phyloP scores from a whole-genome alignment of 257 asterid genomes.

The Prunella vulgaris region DNA sequence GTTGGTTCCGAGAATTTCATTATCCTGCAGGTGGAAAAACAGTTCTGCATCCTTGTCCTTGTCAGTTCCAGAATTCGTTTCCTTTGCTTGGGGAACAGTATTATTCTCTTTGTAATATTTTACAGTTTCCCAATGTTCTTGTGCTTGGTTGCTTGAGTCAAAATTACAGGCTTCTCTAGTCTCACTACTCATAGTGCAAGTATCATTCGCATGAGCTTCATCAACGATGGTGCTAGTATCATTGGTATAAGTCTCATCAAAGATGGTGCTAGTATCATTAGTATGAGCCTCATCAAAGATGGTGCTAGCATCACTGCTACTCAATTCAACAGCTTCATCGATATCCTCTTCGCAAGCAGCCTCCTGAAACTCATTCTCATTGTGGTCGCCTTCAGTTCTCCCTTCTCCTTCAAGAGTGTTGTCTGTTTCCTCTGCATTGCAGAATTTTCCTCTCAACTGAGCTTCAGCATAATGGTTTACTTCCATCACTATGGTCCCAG shows the following conservation, averaged over 20 bases:
- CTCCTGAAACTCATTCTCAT: conserved; percentile 29
- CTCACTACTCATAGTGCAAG: conserved; percentile 24
- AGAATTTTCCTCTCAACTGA: conserved; percentile 22
- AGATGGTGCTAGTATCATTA: conserved; percentile 20
- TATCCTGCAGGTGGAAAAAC: conserved; percentile 21
- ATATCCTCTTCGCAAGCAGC: conserved; percentile 27
- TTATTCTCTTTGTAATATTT: conserved; percentile 24
- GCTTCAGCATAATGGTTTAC: conserved; percentile 27
- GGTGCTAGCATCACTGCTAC: conserved; percentile 21
- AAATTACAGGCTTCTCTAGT: conserved; percentile 31
- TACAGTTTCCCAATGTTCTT: conserved; percentile 24
- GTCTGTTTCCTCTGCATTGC: conserved; percentile 29
- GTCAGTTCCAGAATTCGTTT: conserved; percentile 25
- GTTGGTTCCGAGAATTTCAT: conserved; percentile 26
- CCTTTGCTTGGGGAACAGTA: conserved; percentile 20
- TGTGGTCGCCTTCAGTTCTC: conserved; percentile 24
- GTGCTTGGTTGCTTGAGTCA: conserved; percentile 28
- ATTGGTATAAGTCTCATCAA: conserved; percentile 21
- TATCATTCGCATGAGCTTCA: conserved; percentile 22
- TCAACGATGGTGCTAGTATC: conserved; percentile 21
- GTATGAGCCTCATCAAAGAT: conserved; percentile 22
- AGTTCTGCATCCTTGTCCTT: conserved; percentile 29
- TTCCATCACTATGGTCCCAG: conserved; percentile 20
- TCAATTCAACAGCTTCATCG: conserved; percentile 34
- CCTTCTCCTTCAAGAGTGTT: conserved; percentile 16